These are phyloP conservation scores for Globisporangium echinulatum DNA, from an alignment of 352 stramenopile genomes.

Conservation along the genomic window DNA sequence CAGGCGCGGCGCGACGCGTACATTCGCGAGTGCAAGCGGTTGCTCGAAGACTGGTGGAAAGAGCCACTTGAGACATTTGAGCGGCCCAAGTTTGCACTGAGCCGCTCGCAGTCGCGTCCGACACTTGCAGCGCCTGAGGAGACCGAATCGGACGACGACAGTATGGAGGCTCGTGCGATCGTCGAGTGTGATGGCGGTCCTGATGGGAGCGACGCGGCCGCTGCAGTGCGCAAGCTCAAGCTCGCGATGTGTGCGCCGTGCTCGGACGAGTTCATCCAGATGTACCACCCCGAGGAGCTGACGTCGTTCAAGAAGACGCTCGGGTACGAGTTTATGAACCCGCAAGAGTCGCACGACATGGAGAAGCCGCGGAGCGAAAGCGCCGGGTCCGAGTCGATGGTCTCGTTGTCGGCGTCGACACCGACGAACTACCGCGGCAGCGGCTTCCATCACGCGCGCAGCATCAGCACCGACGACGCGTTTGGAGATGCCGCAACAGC, in stretches of 20 bases:
- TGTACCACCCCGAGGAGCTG: constrained; percentile 80
- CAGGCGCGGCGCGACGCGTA: constrained; percentile 66
- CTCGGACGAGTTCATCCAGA: constrained; percentile 77
- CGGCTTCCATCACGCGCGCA: constrained; percentile 1
- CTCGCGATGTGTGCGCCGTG: constrained; percentile 17
- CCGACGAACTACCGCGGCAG: constrained; percentile 21
- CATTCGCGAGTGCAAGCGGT: constrained; percentile 63
- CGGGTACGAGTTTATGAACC: constrained; percentile 84
- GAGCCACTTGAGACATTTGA: constrained; percentile 77
- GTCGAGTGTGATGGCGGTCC: constrained; percentile 1
- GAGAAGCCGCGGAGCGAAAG: constrained; percentile 43
- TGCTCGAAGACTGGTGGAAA: constrained; percentile 86
- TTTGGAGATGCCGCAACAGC: constrained; percentile 23
- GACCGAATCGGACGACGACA: constrained; percentile 7
- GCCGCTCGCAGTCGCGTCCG: constrained; percentile 8
- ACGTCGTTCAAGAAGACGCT: constrained; percentile 84
- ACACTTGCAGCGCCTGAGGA: constrained; percentile 8
- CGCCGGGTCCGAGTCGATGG: constrained; percentile 35
- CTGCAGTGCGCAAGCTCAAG: constrained; percentile 6
- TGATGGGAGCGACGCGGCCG: background rate
- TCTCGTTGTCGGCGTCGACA: constrained; percentile 32
- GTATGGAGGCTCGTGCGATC: constrained; percentile 4
- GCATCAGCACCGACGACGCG: constrained; percentile 41
- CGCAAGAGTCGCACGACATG: constrained; percentile 57
- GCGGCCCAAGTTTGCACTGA: constrained; percentile 20